Percentiles rank a stretch among this genome's conserved stretches.
Conservation (phyloP, 805 yeast species). For the Cyberlindnera saturnus region DNA sequence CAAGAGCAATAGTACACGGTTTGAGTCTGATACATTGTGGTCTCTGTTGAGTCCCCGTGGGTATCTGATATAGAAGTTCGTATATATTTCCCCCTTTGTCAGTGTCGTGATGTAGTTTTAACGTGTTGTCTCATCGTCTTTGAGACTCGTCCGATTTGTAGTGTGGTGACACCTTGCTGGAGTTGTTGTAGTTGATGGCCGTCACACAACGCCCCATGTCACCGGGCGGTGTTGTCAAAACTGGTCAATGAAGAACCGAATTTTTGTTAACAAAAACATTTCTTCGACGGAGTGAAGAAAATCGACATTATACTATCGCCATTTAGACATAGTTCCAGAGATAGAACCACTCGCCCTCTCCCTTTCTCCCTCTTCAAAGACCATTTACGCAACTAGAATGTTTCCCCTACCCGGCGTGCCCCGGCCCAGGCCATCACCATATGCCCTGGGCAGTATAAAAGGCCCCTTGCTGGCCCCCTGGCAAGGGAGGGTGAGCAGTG, state of each 20-base stretch:
- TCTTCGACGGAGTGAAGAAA: background rate
- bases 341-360: too few relatives aligned
- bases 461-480: background rate
- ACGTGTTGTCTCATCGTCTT: too few relatives aligned
- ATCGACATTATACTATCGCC: background rate
- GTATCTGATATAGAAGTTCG: constrained; percentile 28
- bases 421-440: background rate
- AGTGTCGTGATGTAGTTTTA: background rate
- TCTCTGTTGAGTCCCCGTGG: constrained; percentile 13
- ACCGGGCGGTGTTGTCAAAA: too few relatives aligned
- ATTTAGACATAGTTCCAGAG: background rate
- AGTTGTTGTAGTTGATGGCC: too few relatives aligned
- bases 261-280: background rate
- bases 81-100: constrained; percentile 15
- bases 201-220: too few relatives aligned
- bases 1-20: constrained; percentile 27
- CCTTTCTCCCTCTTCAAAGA: too few relatives aligned
- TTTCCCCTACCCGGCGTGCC: constrained; percentile 3
- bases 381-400: background rate
- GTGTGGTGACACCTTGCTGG: background rate
- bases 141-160: background rate
- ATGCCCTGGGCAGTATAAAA: background rate
- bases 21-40: constrained; percentile 25
- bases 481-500: background rate
- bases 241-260: too few relatives aligned